These are phyloP conservation scores for Clathrospora elynae DNA, from an alignment of 2,329 filamentous ascomycete genomes.

Conservation along the genomic window DNA sequence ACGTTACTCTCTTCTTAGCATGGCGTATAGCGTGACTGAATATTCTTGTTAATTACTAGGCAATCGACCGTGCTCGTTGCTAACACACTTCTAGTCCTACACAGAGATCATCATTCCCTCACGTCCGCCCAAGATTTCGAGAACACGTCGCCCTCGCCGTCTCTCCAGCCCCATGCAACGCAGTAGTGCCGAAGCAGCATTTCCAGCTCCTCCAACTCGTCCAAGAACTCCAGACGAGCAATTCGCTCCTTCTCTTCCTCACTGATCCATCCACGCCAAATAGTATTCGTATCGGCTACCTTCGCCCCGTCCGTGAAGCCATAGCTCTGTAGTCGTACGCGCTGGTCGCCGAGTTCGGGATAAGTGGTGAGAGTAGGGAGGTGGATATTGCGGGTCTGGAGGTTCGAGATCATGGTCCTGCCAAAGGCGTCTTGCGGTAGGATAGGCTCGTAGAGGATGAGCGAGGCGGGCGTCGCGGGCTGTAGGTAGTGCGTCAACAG, in stretches of 20 bases:
- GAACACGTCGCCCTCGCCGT: constrained; percentile 47
- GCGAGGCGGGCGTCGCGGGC: constrained; percentile 57
- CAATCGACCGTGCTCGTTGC: background rate
- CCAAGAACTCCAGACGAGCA: constrained; percentile 79
- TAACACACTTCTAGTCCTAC: background rate
- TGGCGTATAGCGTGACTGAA: background rate
- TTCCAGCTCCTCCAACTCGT: constrained; percentile 94
- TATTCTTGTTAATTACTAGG: background rate
- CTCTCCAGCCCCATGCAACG: constrained; percentile 84
- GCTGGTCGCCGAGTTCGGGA: constrained; percentile 70
- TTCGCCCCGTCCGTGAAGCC: constrained; percentile 66
- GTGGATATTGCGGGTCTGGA: constrained; percentile 78
- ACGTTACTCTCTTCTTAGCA: background rate
- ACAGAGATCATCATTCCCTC: constrained; percentile 12
- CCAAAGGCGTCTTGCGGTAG: constrained; percentile 85
- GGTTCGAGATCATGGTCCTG: constrained; percentile 87
- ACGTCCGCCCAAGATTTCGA: constrained; percentile 40
- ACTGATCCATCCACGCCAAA: constrained; percentile 78
- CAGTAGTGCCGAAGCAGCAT: constrained; percentile 87
- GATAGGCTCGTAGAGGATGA: constrained; percentile 89
- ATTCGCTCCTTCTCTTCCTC: constrained; percentile 77
- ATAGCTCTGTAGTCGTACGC: constrained; percentile 65
- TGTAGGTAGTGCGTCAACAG: constrained; percentile 46
- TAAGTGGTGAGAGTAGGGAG: constrained; percentile 83
- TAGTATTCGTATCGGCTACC: constrained; percentile 66